Base-by-base conservation (phyloP, 2,329 filamentous ascomycete genomes). In the Fusarium sp. region DNA sequence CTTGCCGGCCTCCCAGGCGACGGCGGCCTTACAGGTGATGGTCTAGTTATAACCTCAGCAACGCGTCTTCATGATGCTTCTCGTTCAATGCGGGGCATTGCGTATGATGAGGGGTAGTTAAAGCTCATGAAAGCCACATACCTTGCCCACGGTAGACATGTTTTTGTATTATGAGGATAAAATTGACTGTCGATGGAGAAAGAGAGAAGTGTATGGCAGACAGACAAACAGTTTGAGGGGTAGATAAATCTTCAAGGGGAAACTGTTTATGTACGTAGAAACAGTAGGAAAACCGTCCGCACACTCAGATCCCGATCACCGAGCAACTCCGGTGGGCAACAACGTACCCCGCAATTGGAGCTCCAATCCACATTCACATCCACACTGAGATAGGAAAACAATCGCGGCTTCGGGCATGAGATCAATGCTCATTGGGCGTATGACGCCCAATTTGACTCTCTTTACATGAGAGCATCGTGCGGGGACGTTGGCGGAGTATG, bases 1-100 rank as follows among this genome's bases (percentile, higher is more conserved):
- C 86, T 97, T 93, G 81, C 93, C 95, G 52, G 96, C 94, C 84
- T 95, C 95, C 96, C 96, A 99, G 82, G 96, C 96, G 73, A 99
- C 93, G 79, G 96, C 96, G 76, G 96, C 96, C 92, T 96, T 95
- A 90, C 95, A 98, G 79, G 92, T 97, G 81, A 97, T 97, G 78
- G 93, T 94, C 94, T 98, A 35, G 78, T 50, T 52, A 56, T 60
- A 52, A 55, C 15, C 69, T 78, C 62, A 78, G 53, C 36, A 64
- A 62, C 33, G 44, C 47, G 38, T 61, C 60, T 45, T 66, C 42
- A 52, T 62, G 53, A 70, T 61, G 39, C 39, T 65, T 55, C 68
- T 27, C 31, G 53, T 45, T 35, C 15, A 61, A 68, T 76, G 76
- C 71, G 77, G 77, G 77, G 76, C 68, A 72, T 45, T 29, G 35